Percentiles rank a stretch among this genome's conserved stretches.
Conservation (phyloP, 1,284 basidiomycete genomes). For the Papiliotrema fonsecae region DNA sequence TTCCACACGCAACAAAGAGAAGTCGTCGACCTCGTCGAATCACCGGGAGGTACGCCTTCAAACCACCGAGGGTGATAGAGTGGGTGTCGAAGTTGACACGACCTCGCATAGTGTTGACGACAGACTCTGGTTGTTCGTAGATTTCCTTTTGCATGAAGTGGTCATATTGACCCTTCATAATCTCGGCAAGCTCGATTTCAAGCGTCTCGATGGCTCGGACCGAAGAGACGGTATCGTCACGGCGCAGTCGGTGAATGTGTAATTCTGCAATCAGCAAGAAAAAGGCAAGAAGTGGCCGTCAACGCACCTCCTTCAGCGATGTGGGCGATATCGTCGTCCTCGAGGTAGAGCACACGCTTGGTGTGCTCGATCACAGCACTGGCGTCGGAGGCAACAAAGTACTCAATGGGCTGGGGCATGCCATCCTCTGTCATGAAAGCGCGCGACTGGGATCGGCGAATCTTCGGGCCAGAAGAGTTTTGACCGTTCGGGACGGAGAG, state of each 20-base stretch:
- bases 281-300: neutral
- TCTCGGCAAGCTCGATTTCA: conserved; percentile 97
- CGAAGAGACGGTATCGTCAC: conserved; percentile 70
- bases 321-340: conserved; percentile 99
- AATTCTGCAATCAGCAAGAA: conserved; percentile 56
- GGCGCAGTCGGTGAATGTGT: conserved; percentile 96
- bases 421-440: conserved; percentile 99
- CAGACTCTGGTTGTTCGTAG: conserved; percentile 99
- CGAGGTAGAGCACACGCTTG: conserved; percentile 96
- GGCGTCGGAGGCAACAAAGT: conserved; percentile 98
- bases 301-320: conserved; percentile 71
- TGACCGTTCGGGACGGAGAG: conserved; percentile 63
- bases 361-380: conserved; percentile 97
- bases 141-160: conserved; percentile 99
- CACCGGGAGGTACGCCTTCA: conserved; percentile 91
- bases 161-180: conserved; percentile 99
- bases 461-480: conserved; percentile 52
- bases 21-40: conserved; percentile 93
- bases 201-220: conserved; percentile 97
- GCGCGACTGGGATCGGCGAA: conserved; percentile 90
- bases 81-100: conserved; percentile 97
- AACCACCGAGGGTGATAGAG: conserved; percentile 87
- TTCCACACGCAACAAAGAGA: conserved; percentile 96
- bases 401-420: conserved; percentile 97
- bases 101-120: conserved; percentile 99